Evolutionary conservation across 1,284 basidiomycete species (phyloP), one percentile per base, ranked within the genome.

Genomic region (Termitomyces sp.): DNA sequence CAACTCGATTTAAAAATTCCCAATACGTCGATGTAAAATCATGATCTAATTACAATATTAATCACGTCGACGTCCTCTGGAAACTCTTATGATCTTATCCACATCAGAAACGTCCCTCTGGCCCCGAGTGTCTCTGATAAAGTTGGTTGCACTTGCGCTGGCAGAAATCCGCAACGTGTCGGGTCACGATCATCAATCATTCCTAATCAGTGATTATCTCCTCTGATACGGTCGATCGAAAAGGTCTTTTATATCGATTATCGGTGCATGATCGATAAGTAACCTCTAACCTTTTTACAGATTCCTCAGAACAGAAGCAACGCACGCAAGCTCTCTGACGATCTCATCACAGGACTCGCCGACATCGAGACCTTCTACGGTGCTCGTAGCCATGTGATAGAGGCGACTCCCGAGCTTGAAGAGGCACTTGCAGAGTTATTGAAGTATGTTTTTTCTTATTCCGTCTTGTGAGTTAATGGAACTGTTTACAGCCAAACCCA

Each of bases 291-390:
- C 9, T 34, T 38, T 24, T 13, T 11, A 35, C 37, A 61, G 60
- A 53, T 62, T 43, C 47, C 52, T 5, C 52, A 60, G 45, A 59
- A 62, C 46, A 39, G 52, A 41, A 38, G 54, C 11, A 53, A 49
- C 5, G 47, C 58, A 11, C 53, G 52, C 14, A 58, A 59, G 6
- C 55, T 62, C 10, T 50, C 57, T 11, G 42, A 57, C 8, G 57
- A 62, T 10, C 46, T 62, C 4, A 33, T 60, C 3, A 30, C 34
- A 21, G 56, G 53, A 14, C 38, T 62, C 14, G 14, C 16, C 4
- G 46, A 60, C 10, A 49, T 62, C n/a, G 53, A 45, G 16, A 50
- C 24, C 8, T 56, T 56, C 11, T 54, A 56, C 24, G 38, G 47
- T 18, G 43, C 34, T 26, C 55, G 55, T 35, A 39, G 33, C 16